A percentile compares a stretch with the other conserved stretches of the same genome.
Evolutionary conservation across 208 protist genomes (phyloP).

Genomic region (Trypanosoma theileri): DNA sequence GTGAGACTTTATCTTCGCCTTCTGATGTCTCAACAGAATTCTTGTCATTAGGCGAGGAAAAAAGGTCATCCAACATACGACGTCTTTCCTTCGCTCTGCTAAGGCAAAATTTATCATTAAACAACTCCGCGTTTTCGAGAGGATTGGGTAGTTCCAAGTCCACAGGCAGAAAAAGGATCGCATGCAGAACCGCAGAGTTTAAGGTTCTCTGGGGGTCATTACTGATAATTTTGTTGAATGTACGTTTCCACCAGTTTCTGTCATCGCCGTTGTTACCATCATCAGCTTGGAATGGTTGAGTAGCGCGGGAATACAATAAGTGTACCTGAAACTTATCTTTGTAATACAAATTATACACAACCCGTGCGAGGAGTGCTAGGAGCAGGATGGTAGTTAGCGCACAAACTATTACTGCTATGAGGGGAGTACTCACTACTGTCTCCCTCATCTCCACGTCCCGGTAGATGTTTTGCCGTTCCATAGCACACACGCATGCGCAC

Average conservation of each 20-base stretch:
- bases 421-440: background rate
- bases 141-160: conserved; percentile 22
- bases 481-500: background rate
- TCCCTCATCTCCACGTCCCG: background rate
- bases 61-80: conserved; percentile 15
- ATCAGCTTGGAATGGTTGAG: no score
- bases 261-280: background rate
- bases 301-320: no score
- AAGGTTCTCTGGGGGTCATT: background rate
- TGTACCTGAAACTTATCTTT: background rate
- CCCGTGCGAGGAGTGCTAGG: background rate
- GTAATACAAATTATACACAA: conserved; percentile 13
- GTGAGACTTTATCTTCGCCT: no score
- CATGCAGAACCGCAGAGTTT: conserved; percentile 19
- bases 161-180: conserved; percentile 21
- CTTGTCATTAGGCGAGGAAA: background rate
- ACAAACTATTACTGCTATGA: background rate
- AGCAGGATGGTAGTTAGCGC: background rate
- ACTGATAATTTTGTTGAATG: conserved; percentile 21
- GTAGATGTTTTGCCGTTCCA: conserved; percentile 19
- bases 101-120: conserved; percentile 14
- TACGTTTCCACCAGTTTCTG: conserved; percentile 18
- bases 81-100: conserved; percentile 18
- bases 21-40: no score
- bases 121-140: conserved; percentile 12